Evolutionary conservation across 495 filamentous ascomycete genomes (phyloP), one percentile per base, ranked within the genome.

Genomic region (Aspergillus wentii): DNA sequence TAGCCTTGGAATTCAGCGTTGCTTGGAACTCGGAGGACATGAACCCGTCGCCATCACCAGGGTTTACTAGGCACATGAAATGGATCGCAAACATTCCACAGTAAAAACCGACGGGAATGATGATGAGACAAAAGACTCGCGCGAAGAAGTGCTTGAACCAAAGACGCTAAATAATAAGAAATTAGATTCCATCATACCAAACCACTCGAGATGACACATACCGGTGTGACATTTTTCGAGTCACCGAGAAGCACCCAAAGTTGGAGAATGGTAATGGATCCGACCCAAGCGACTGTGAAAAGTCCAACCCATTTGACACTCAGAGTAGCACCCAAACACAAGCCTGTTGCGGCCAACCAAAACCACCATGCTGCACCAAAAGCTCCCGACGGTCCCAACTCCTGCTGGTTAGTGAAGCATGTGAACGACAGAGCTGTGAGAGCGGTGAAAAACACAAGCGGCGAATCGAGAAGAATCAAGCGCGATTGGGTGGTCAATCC

Each of bases 11-110:
- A 62, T 96, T 98, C 40, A 98, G 70, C 2, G 92, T 98, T 16
- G 94, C 86, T 62, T 97, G 94, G 69, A 98, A 98, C 59, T 98
- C 94, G 21, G 90, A 94, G 45, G 88, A 95, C 92, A 98, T 98
- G 73, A 98, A 98, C 36, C 92, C 92, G 59, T 98, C 92, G 30
- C 92, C 92, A 16, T 98, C 92, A 33, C 92, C 92, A 6, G 92
- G 94, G 58, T 98, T 97, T 19, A 80, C 76, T 18, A 98, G 74
- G 69, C 87, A 94, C 43, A 86, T 46, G 68, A 98, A 97, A 66
- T 98, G 92, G 48, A 98, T 89, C 10, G 75, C 88, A 54, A 98
- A 98, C 81, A 97, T 92, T 44, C 76, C 81, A 69, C 95, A 80
- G 67, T 98, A 98, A 66, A 97, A 95, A 17, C 75, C 78, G 5